These are phyloP conservation scores for Rubia yunnanensis DNA, from an alignment of 257 asterid species.

Conservation along the genomic window DNA sequence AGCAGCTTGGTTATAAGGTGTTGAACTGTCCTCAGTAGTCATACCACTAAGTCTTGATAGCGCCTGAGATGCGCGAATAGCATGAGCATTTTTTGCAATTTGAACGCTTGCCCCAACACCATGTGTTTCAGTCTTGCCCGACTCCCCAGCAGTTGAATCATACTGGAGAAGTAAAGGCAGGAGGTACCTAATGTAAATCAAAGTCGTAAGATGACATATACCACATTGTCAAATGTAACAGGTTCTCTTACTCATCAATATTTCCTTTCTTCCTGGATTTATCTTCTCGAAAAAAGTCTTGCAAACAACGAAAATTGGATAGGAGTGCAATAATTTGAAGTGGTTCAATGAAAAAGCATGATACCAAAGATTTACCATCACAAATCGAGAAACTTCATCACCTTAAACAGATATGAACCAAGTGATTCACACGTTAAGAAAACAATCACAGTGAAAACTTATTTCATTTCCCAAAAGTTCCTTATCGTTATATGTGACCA, in stretches of 20 bases:
- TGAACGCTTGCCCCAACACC: conserved; percentile 97
- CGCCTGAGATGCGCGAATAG: conserved; percentile 68
- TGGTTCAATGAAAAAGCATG: not conserved
- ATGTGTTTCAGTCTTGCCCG: conserved; percentile 65
- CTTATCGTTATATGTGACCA: not conserved
- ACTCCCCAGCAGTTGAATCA: conserved; percentile 94
- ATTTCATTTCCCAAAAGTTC: not conserved
- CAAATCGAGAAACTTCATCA: not conserved
- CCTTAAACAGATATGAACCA: not conserved
- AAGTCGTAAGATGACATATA: not conserved
- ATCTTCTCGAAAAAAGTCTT: not conserved
- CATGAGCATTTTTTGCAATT: conserved; percentile 88
- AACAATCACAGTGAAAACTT: not conserved
- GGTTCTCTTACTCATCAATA: not conserved
- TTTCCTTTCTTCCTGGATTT: not conserved
- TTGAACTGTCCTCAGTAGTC: conserved; percentile 40
- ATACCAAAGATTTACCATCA: not conserved
- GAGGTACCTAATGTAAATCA: conserved; percentile 64
- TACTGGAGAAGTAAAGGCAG: conserved; percentile 85
- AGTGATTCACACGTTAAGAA: not conserved
- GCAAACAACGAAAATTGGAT: not conserved
- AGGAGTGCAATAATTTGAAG: not conserved
- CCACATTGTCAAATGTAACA: not conserved
- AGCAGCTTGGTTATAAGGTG: conserved; percentile 72
- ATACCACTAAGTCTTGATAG: conserved; percentile 87